Evolutionary conservation across 768 basidiomycete genomes (phyloP).

Genomic region (Suillus subalutaceus): DNA sequence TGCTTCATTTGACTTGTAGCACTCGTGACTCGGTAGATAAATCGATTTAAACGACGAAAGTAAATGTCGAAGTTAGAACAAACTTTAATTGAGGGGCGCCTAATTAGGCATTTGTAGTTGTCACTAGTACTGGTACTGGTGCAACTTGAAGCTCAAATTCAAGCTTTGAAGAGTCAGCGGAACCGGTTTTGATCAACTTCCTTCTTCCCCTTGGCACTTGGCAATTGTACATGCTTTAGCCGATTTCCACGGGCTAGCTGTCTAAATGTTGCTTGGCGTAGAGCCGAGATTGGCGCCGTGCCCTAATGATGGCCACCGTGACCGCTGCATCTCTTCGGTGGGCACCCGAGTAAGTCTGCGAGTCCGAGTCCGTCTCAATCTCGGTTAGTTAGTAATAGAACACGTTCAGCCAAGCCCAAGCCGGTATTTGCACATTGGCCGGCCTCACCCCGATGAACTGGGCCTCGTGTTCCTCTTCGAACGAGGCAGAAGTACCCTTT

Average conservation of each 20-base stretch:
- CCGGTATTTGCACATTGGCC: background rate
- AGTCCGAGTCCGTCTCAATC: background rate
- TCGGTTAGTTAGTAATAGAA: background rate
- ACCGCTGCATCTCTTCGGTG: background rate
- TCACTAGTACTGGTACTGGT: too few relatives aligned
- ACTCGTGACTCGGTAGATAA: background rate
- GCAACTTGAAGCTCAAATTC: too few relatives aligned
- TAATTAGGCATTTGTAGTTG: background rate
- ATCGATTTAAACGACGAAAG: background rate
- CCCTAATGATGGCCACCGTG: background rate
- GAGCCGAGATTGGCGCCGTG: background rate
- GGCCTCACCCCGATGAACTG: background rate
- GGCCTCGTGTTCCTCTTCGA: conserved; percentile 2
- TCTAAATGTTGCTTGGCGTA: background rate
- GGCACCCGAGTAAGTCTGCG: background rate
- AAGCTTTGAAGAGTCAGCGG: too few relatives aligned
- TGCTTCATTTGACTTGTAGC: too few relatives aligned
- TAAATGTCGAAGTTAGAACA: too few relatives aligned
- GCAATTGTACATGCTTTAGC: background rate
- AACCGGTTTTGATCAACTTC: background rate
- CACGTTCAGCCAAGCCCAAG: background rate
- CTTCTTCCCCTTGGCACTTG: background rate
- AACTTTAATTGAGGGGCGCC: background rate
- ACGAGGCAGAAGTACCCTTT: background rate
- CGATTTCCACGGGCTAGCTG: background rate